Conservation (phyloP, 768 basidiomycete genomes). For the Phaeotremella skinneri region DNA sequence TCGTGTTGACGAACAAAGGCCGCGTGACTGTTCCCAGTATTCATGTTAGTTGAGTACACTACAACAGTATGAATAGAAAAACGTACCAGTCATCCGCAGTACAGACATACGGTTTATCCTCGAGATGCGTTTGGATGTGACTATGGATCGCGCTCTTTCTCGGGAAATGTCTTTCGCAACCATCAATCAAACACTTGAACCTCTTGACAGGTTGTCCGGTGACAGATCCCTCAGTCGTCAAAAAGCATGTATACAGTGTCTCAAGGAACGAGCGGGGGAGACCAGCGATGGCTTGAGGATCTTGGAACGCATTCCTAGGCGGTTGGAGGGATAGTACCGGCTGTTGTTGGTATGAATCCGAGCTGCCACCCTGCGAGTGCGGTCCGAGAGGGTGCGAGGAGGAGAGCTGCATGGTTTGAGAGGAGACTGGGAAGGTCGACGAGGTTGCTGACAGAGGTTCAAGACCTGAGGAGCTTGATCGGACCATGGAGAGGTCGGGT, state of each 20-base stretch:
- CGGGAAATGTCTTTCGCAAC: constrained; percentile 46
- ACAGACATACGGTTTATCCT: constrained; percentile 55
- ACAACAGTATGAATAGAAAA: neutral
- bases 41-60: neutral
- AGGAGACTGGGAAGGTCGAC: constrained; percentile 8
- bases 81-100: constrained; percentile 52
- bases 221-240: constrained; percentile 31
- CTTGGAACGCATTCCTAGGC: constrained; percentile 6
- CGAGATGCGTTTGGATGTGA: constrained; percentile 56
- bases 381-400: constrained; percentile 15
- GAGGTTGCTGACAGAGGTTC: constrained; percentile 21
- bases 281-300: constrained; percentile 24
- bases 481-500: constrained; percentile 21
- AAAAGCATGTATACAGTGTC: constrained; percentile 47
- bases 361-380: neutral
- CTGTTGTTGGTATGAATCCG: neutral
- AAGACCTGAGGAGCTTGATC: neutral
- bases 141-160: constrained; percentile 53
- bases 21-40: constrained; percentile 39
- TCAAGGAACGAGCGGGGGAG: constrained; percentile 48
- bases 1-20: constrained; percentile 56
- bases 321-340: constrained; percentile 8
- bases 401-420: constrained; percentile 2
- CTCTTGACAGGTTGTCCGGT: constrained; percentile 42
- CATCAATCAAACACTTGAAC: constrained; percentile 48